Evolutionary conservation across 192 early-diverging fungal species (phyloP), one percentile per base, ranked within the genome.

Genomic region (Backusella westeae): DNA sequence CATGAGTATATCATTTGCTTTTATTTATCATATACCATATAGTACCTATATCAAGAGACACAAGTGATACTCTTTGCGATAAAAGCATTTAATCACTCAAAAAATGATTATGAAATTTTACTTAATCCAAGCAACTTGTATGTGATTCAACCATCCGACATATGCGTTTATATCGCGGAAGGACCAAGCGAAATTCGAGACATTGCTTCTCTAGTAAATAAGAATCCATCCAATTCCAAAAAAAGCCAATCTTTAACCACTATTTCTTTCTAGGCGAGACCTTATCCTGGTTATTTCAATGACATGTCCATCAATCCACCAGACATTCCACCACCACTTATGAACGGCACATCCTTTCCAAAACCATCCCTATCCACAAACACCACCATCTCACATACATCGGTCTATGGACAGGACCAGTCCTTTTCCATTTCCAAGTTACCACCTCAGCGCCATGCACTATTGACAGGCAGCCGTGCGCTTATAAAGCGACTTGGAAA

Each of bases 61-160:
- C 86, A 87, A 76, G 81, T 84, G 29, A 79, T 87, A n/a, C 46
- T 87, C 21, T 82, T 87, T 80, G 86, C 72, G 17, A 73, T 77
- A 34, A 84, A 82, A 32, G 81, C 76, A 3, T 59, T 72, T 21
- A 44, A 71, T 35, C 39, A 77, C 26, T 42, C 32, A 4, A 52
- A 34, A 29, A 71, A 71, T 15, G 75, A 72, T 7, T 79, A 76
- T n/a, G 84, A 87, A 69, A 52, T 89, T 23, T 74, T 84, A 15
- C 82, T 91, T 39, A 93, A 93, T 53, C 92, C 92, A 3, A 86
- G 89, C 15, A 78, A 80, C 4, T 72, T 79, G 0, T 75, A 69
- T 32, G 56, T 74, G 12, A 70, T 92, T 1, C 73, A 78, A 9
- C 17, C 67, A 3, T 46, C 35, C 21, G 91, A 92, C 42, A 79